Evolutionary conservation across 257 asterid genomes (phyloP).

Genomic region (Solanum tacnaense): DNA sequence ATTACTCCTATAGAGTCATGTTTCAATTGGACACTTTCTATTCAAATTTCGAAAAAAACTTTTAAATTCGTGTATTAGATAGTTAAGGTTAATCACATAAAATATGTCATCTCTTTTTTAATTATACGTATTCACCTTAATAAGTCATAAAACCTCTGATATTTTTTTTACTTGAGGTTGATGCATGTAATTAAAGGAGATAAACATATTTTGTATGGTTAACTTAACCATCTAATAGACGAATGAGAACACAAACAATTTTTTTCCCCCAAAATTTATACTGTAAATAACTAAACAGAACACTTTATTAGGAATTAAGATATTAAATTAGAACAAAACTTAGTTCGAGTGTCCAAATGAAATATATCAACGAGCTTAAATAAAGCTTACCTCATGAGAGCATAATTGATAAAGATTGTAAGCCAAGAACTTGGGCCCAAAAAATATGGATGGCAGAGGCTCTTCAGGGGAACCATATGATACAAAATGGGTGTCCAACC

Average conservation of each 20-base stretch:
- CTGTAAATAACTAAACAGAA: not conserved
- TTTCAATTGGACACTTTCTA: not conserved
- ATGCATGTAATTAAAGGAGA: not conserved
- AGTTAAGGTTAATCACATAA: no score
- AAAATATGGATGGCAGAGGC: conserved; percentile 14
- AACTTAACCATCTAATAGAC: not conserved
- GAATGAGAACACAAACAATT: not conserved
- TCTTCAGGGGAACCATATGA: conserved; percentile 22
- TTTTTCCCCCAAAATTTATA: not conserved
- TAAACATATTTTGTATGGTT: not conserved
- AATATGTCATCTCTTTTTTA: no score
- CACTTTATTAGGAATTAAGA: no score
- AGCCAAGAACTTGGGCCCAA: conserved; percentile 26
- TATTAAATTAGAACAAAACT: no score
- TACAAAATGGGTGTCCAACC: conserved; percentile 27
- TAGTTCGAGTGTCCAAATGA: rapidly evolving
- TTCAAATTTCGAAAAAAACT: not conserved
- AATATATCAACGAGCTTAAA: no score
- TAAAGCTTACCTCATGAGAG: conserved; percentile 20
- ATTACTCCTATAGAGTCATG: no score
- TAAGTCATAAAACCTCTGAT: no score
- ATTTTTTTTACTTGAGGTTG: no score
- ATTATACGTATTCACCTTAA: no score
- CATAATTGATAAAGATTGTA: conserved; percentile 19
- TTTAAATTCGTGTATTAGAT: no score